Conservation (phyloP, 2,329 filamentous ascomycete species). For the Cordyceps sp. region DNA sequence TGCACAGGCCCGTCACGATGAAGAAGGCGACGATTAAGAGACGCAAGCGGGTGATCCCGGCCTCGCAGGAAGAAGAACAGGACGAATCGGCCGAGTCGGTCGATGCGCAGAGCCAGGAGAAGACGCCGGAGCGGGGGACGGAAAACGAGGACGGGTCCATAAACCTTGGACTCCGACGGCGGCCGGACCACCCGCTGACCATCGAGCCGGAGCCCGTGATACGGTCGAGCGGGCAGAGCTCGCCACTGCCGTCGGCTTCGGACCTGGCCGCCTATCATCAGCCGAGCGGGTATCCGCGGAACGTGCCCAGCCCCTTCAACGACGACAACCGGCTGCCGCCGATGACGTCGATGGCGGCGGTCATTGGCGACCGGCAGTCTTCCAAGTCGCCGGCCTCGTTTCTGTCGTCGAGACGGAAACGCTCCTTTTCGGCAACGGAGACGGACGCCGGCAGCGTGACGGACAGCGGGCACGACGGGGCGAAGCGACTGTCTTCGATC, state of each 20-base stretch:
- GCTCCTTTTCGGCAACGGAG: constrained; percentile 48
- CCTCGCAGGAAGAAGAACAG: constrained; percentile 34
- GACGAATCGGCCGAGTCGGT: constrained; percentile 31
- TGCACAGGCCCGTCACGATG: constrained; percentile 92
- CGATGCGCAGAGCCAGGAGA: constrained; percentile 18
- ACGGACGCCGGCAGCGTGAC: constrained; percentile 24
- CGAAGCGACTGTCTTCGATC: constrained; percentile 56
- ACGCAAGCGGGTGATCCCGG: constrained; percentile 84
- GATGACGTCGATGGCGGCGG: constrained; percentile 27
- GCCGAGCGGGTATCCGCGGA: constrained; percentile 21
- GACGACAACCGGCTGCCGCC: constrained; percentile 45
- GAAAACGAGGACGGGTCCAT: constrained; percentile 48
- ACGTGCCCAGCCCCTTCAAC: constrained; percentile 22
- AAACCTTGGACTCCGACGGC: constrained; percentile 40
- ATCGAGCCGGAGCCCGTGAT: constrained; percentile 28
- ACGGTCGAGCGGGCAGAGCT: constrained; percentile 25
- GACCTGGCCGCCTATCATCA: constrained; percentile 37
- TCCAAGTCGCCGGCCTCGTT: constrained; percentile 46
- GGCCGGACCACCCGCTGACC: constrained; percentile 25
- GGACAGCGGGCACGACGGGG: constrained; percentile 26
- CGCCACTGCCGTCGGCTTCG: constrained; percentile 23
- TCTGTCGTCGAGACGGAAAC: constrained; percentile 43
- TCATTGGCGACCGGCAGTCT: constrained; percentile 30
- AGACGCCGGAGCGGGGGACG: constrained; percentile 32
- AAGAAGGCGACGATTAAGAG: constrained; percentile 96